Percentiles rank a stretch among this genome's conserved stretches.
Evolutionary conservation across 2,329 filamentous ascomycete species (phyloP).

Genomic region (Fusarium anguioides): DNA sequence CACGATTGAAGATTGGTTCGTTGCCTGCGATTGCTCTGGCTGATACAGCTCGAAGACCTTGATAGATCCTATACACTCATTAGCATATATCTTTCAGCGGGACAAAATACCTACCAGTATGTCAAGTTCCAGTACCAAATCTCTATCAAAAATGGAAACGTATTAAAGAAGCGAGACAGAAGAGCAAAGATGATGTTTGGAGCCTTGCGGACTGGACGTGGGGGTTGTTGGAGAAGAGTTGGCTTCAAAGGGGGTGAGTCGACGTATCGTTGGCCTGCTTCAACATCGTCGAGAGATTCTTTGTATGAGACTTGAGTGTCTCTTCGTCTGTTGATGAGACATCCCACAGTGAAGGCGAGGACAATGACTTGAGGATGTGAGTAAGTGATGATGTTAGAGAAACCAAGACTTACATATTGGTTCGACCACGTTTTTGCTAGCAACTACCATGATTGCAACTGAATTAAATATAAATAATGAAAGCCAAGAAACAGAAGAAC

Average conservation of each 20-base stretch:
- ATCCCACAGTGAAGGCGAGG: conserved; percentile 38
- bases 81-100: neutral
- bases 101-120: conserved; percentile 44
- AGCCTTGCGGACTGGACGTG: conserved; percentile 29
- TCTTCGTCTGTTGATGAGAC: conserved; percentile 41
- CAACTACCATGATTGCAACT: neutral
- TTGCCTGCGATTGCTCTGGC: conserved; percentile 55
- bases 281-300: conserved; percentile 28
- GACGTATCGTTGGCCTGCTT: conserved; percentile 23
- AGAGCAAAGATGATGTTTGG: conserved; percentile 42
- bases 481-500: neutral
- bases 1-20: conserved; percentile 51
- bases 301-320: neutral
- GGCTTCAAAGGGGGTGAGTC: conserved; percentile 42
- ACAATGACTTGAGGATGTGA: conserved; percentile 31
- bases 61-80: conserved; percentile 51
- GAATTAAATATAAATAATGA: neutral
- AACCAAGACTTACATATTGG: conserved; percentile 25
- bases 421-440: conserved; percentile 23
- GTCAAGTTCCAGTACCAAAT: conserved; percentile 54
- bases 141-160: conserved; percentile 50
- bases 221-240: conserved; percentile 15
- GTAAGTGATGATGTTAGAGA: neutral
- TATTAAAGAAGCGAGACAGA: conserved; percentile 47
- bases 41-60: conserved; percentile 56